Base-by-base conservation (phyloP, 306 rosid species). In the Leucaena leucocephala region DNA sequence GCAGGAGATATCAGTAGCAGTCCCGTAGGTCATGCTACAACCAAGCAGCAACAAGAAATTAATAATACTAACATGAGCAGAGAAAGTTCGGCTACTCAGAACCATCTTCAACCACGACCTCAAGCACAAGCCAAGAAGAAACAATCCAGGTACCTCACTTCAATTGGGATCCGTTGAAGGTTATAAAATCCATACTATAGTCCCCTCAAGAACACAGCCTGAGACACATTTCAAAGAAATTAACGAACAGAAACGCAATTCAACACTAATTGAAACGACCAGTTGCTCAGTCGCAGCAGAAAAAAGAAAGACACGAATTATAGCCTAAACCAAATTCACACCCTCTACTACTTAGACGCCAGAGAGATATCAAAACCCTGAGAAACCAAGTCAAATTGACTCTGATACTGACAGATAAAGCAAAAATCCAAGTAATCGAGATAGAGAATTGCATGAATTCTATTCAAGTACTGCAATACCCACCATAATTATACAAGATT, bases 181-280 rank as follows among this genome's bases (percentile, higher is more conserved):
- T 43, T 74, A 42, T 12, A 70, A 22, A 81, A 69, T 58, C 76
- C 85, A 63, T 78, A 74, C 81, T 71, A 85, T 14, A 69, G 54
- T 21, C 40, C 76, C 71, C 76, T 59, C 21, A 77, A 66, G 75
- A 85, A 44, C 84, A 76, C 62, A 77, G 17, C 81, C 87, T 86
- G 82, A 39, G 22, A 65, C 64, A 57, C 71, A 74, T 33, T 43
- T 57, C 44, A 65, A 21, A 12, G 21, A 68, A 68, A 63, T 77
- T 11, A 55, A 67, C 46, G 9, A 40, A n/a, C 72, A 19, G n/a
- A 67, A 67, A 67, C 52, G 46, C 71, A 21, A 38, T 39, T 39
- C 34, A 38, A 21, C 68, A 68, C 64, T 46, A 77, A 27, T 27
- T 27, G 27, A 27, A 86, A 71, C 76, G 70, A 55, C 38, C 80